Conservation (phyloP, 768 basidiomycete species). For the Myochromella boudieri region DNA sequence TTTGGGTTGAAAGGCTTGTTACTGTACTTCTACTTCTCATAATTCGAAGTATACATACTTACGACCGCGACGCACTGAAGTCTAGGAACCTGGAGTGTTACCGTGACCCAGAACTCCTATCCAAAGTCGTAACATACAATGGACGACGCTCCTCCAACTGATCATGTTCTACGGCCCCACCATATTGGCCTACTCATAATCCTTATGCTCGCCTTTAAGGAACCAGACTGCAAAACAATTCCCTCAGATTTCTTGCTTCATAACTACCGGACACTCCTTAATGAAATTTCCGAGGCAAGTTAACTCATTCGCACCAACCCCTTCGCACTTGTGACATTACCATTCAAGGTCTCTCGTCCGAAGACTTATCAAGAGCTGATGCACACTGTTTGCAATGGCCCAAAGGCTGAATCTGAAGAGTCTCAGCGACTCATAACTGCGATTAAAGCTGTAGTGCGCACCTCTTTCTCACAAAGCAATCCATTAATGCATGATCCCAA, state of each 20-base stretch:
- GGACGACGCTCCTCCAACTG: slow-evolving; percentile 56
- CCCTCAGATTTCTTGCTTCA: slow-evolving; percentile 60
- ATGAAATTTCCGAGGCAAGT: slow-evolving; percentile 68
- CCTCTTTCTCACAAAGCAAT: background rate
- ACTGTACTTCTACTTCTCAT: too few relatives aligned
- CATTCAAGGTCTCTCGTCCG: slow-evolving; percentile 65
- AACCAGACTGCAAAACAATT: slow-evolving; percentile 51
- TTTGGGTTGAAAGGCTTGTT: too few relatives aligned
- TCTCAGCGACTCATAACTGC: slow-evolving; percentile 45
- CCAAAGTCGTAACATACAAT: too few relatives aligned
- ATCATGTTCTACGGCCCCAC: slow-evolving; percentile 73
- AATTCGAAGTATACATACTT: too few relatives aligned
- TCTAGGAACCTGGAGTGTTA: too few relatives aligned
- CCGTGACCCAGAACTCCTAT: too few relatives aligned
- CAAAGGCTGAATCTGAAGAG: slow-evolving; percentile 40
- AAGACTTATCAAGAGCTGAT: slow-evolving; percentile 54
- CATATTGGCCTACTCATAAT: slow-evolving; percentile 70
- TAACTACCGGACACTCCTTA: slow-evolving; percentile 63
- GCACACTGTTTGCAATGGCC: slow-evolving; percentile 41
- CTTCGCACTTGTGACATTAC: too few relatives aligned
- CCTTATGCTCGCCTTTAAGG: slow-evolving; percentile 62
- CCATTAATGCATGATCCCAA: too few relatives aligned
- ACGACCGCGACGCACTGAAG: too few relatives aligned
- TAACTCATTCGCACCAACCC: too few relatives aligned
- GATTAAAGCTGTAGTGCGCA: slow-evolving; percentile 36